These are phyloP conservation scores for Saccharomycodes ludwigii DNA, from an alignment of 805 yeast genomes.

Conservation along the genomic window DNA sequence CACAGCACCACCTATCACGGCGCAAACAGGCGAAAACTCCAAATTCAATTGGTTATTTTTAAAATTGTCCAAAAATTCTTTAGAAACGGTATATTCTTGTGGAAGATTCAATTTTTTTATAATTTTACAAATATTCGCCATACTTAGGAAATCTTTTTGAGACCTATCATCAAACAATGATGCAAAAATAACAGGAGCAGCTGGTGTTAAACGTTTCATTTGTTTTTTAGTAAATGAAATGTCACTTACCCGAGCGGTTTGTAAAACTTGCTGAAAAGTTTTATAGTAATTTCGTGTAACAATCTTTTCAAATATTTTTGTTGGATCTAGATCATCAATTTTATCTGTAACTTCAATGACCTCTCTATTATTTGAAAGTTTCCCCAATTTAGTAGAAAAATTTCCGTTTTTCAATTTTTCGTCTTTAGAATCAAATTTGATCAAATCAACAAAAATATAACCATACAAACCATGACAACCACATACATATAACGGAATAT, in stretches of 20 bases:
- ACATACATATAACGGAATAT: slow-evolving; percentile 56
- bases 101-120: slow-evolving; percentile 1
- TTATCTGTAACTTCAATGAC: slow-evolving; percentile 27
- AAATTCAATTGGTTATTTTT: slow-evolving; percentile 19
- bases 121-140: neutral
- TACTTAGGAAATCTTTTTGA: no score
- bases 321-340: slow-evolving; percentile 26
- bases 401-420: slow-evolving; percentile 38
- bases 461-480: slow-evolving; percentile 76
- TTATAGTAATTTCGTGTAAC: slow-evolving; percentile 27
- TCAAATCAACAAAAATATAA: slow-evolving; percentile 66
- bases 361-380: slow-evolving; percentile 29
- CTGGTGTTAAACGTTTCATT: slow-evolving; percentile 16
- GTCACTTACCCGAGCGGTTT: slow-evolving; percentile 26
- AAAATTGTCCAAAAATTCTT: slow-evolving; percentile 4
- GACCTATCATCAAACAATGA: no score
- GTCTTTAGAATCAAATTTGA: slow-evolving; percentile 43
- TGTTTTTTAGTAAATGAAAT: slow-evolving; percentile 21
- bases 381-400: slow-evolving; percentile 38
- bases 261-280: slow-evolving; percentile 25
- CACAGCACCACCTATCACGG: slow-evolving; percentile 79
- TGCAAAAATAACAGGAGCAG: no score
- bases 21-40: slow-evolving; percentile 74
- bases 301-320: slow-evolving; percentile 25
- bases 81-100: slow-evolving; percentile 2